phyloP scores from a whole-genome alignment of 768 basidiomycete species.

The Suillus fuscotomentosus region DNA sequence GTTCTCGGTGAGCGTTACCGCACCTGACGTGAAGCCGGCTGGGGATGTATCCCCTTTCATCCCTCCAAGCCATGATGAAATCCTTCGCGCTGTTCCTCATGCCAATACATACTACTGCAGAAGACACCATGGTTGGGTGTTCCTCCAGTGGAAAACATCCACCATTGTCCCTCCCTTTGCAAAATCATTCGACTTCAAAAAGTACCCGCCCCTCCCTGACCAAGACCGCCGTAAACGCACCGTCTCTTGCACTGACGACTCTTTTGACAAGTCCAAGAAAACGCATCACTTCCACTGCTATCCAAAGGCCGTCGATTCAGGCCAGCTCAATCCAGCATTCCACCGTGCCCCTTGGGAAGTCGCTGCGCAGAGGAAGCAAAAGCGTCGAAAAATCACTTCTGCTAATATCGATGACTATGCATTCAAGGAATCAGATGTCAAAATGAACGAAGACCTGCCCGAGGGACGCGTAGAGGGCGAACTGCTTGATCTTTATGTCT shows the following conservation, averaged over 20 bases:
- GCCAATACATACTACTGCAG: slow-evolving; percentile 82
- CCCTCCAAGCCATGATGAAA: slow-evolving; percentile 59
- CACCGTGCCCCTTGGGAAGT: slow-evolving; percentile 60
- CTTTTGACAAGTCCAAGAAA: slow-evolving; percentile 48
- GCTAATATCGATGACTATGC: slow-evolving; percentile 31
- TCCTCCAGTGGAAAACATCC: slow-evolving; percentile 68
- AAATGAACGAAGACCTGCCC: slow-evolving; percentile 29
- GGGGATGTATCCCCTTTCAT: slow-evolving; percentile 16
- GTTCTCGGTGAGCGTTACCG: slow-evolving; percentile 52
- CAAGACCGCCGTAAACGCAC: slow-evolving; percentile 46
- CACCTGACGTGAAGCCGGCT: slow-evolving; percentile 30
- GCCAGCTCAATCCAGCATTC: slow-evolving; percentile 61
- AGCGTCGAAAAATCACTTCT: slow-evolving; percentile 48
- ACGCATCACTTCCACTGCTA: slow-evolving; percentile 86
- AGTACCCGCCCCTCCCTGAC: slow-evolving; percentile 52
- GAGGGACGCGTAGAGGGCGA: slow-evolving; percentile 45
- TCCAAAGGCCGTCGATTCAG: slow-evolving; percentile 65
- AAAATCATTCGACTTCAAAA: slow-evolving; percentile 44
- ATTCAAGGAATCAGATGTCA: slow-evolving; percentile 25
- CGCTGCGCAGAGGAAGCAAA: slow-evolving; percentile 49
- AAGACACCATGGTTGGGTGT: slow-evolving; percentile 81
- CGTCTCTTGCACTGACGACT: slow-evolving; percentile 53
- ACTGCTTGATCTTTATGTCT: slow-evolving; percentile 75
- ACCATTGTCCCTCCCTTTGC: slow-evolving; percentile 60
- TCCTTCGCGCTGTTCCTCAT: slow-evolving; percentile 72